Evolutionary conservation across 208 protist species (phyloP), one percentile per base, ranked within the genome.

Genomic region (Leishmania tropica): DNA sequence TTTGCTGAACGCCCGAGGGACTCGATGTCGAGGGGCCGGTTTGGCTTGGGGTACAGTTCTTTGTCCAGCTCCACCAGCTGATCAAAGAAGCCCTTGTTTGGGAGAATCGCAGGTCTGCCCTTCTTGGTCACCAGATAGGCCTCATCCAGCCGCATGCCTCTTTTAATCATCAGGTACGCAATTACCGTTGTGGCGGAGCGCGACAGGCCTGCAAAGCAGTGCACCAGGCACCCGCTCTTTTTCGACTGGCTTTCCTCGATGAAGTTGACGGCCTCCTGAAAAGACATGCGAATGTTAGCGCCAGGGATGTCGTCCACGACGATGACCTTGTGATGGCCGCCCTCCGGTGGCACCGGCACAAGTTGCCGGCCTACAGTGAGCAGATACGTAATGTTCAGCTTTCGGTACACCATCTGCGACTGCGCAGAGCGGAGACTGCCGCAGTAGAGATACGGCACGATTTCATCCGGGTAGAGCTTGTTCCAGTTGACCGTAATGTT

Each of bases 181-280:
- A 97, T 95, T 10, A 97, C 92, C 3, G 93, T 96, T 0, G 95
- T 97, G 13, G 94, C 95, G 7, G 94, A 97, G 45, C 95, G 92
- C n/a, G 93, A 97, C 42, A 98, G 87, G 8, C 95, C 95, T 62
- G 95, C 95, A 73, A 98, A 98, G 85, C 95, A 98, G 87, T 98
- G 95, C 45, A 98, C 94, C 0, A 98, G 79, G 79, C 94, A 96
- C 48, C 92, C 93, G 37, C 77, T 76, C 17, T 87, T 86, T 10
- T 80, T 78, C 75, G 64, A 65, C 40, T 94, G 87, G 81, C 90
- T 94, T 53, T 93, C 88, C 35, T 98, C 90, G 53, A 98, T 97
- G 56, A 97, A 98, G 4, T 86, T 80, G 1, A 93, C 85, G 0
- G 93, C 91, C 77, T 96, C 92, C 21, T 87, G 64, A 65, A 98